Percentiles rank a stretch among this genome's conserved stretches.
Conservation (phyloP, 2,329 filamentous ascomycete species). For the Fusarium odoratissimum region DNA sequence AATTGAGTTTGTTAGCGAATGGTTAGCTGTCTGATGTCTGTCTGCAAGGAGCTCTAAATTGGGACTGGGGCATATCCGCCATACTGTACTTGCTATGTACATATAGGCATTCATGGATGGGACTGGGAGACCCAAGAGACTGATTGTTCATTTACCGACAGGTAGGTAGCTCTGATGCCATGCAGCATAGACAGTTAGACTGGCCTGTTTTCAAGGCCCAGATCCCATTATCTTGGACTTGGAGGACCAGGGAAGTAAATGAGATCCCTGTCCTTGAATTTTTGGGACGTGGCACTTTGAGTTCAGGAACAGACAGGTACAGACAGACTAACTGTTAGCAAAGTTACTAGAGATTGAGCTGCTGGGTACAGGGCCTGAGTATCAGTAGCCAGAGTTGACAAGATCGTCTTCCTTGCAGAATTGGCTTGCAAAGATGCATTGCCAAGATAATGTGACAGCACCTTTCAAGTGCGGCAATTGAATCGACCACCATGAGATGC, state of each 20-base stretch:
- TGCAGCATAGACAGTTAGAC: slow-evolving; percentile 22
- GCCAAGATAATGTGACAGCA: not conserved
- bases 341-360: not conserved
- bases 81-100: not conserved
- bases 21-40: not conserved
- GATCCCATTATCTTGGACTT: slow-evolving; percentile 16
- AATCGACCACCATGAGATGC: slow-evolving; percentile 2
- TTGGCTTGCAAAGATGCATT: not conserved
- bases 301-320: slow-evolving; percentile 13
- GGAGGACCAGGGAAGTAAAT: slow-evolving; percentile 12
- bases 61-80: not conserved
- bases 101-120: not conserved
- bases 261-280: slow-evolving; percentile 16
- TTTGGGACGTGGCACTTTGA: slow-evolving; percentile 13
- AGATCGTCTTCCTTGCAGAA: slow-evolving; percentile 14
- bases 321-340: not conserved
- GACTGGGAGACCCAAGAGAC: slow-evolving; percentile 1
- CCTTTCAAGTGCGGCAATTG: slow-evolving; percentile 10
- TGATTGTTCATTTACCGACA: slow-evolving; percentile 40
- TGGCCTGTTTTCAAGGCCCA: slow-evolving; percentile 19
- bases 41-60: not conserved
- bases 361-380: not conserved
- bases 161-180: slow-evolving; percentile 36
- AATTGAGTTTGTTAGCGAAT: slow-evolving; percentile 1
- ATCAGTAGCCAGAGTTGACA: not conserved